These are phyloP conservation scores for Osmanthus fragrans DNA, from an alignment of 257 asterid genomes.

Conservation along the genomic window DNA sequence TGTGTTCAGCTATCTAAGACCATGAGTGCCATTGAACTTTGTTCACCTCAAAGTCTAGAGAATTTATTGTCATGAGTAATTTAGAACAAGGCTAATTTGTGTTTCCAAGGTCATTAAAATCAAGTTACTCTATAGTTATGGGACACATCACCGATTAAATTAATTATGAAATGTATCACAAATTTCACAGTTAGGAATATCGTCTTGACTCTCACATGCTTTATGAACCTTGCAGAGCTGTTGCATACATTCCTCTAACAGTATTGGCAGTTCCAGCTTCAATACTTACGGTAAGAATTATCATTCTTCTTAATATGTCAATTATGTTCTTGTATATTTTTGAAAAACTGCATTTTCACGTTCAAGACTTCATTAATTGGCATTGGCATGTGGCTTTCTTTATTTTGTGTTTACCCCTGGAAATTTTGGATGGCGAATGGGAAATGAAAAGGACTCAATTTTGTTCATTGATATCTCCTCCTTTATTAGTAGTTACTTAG, in stretches of 20 bases:
- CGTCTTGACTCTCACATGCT: background rate
- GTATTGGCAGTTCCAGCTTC: conserved; percentile 99
- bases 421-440: background rate
- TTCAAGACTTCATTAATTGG: conserved; percentile 3
- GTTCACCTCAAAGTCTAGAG: background rate
- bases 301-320: background rate
- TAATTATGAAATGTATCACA: background rate
- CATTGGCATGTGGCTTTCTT: background rate
- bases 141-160: background rate
- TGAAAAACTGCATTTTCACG: background rate
- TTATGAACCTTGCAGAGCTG: conserved; percentile 37
- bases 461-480: background rate
- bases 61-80: background rate
- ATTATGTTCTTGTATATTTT: conserved; percentile 26
- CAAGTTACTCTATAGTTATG: background rate
- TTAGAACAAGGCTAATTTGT: background rate
- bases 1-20: background rate
- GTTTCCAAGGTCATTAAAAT: background rate
- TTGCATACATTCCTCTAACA: conserved; percentile 83
- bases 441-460: background rate
- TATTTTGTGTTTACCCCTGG: background rate
- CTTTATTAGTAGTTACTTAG: background rate
- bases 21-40: background rate
- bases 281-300: conserved; percentile 68
- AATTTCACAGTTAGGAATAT: background rate